phyloP scores from a whole-genome alignment of 768 basidiomycete genomes.

The Tylopilus sp. region DNA sequence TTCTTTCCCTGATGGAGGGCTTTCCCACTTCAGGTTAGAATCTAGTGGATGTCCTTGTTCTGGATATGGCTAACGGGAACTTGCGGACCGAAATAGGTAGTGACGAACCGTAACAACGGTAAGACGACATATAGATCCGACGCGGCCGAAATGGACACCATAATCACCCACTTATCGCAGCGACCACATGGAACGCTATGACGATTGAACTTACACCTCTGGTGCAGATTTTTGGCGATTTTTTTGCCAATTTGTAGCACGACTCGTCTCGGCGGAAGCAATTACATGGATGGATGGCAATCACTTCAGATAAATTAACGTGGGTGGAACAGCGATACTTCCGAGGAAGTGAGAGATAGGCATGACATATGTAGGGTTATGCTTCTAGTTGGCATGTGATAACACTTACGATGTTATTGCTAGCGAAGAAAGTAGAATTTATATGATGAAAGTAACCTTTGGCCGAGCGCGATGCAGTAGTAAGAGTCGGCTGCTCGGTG shows the following conservation, averaged over 20 bases:
- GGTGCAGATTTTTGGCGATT: constrained; percentile 10
- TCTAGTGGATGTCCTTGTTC: constrained; percentile 15
- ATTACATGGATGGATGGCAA: constrained; percentile 2
- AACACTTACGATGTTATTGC: neutral
- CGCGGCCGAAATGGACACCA: neutral
- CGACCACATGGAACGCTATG: constrained; percentile 8
- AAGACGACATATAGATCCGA: constrained; percentile 18
- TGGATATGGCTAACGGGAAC: constrained; percentile 6
- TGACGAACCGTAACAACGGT: constrained; percentile 24
- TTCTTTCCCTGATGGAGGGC: constrained; percentile 6
- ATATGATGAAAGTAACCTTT: neutral
- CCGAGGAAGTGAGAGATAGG: constrained; percentile 11
- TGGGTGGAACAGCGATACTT: constrained; percentile 6
- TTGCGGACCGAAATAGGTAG: constrained; percentile 1
- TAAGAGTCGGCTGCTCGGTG: neutral
- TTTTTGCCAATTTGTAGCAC: constrained; percentile 1
- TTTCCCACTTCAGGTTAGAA: constrained; percentile 3
- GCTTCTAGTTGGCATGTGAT: neutral
- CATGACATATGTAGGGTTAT: neutral
- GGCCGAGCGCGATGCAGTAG: neutral
- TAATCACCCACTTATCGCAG: neutral
- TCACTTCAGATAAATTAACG: neutral
- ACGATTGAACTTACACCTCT: neutral
- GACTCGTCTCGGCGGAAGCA: constrained; percentile 10
- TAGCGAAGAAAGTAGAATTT: neutral